Evolutionary conservation across 192 early-diverging fungal species (phyloP).

Genomic region (Radiomyces spectabilis): DNA sequence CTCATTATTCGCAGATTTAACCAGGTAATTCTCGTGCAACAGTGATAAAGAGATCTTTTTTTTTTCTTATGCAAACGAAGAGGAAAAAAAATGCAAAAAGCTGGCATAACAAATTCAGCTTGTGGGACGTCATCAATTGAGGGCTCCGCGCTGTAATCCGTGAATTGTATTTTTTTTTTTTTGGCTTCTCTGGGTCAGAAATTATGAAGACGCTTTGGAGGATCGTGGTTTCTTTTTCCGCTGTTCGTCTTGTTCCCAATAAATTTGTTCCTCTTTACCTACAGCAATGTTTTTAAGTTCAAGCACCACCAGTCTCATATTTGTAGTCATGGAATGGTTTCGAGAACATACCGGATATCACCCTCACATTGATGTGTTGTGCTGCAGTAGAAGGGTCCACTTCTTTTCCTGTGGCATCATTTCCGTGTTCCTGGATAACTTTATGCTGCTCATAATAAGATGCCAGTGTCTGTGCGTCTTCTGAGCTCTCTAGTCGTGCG

Average conservation of each 20-base stretch:
- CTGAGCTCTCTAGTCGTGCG: slow-evolving; percentile 1
- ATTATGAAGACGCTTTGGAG: too few relatives aligned
- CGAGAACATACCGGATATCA: background rate
- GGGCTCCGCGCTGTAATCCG: too few relatives aligned
- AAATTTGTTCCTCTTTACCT: slow-evolving; percentile 18
- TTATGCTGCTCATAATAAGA: slow-evolving; percentile 4
- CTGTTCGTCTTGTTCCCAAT: slow-evolving; percentile 8
- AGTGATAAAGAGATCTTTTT: too few relatives aligned
- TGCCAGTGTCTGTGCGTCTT: slow-evolving; percentile 9
- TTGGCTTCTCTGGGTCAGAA: too few relatives aligned
- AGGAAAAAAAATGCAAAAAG: too few relatives aligned
- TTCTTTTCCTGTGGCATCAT: background rate
- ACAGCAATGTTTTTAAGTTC: background rate
- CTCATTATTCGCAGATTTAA: too few relatives aligned
- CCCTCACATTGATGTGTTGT: background rate
- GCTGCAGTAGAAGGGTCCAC: background rate
- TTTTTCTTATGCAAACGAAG: too few relatives aligned
- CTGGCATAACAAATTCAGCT: too few relatives aligned
- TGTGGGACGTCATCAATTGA: too few relatives aligned
- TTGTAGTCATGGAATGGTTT: background rate
- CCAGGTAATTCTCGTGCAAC: too few relatives aligned
- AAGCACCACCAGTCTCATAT: background rate
- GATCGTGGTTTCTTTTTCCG: background rate
- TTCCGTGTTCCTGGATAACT: background rate
- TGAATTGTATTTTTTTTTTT: too few relatives aligned